A percentile compares a stretch with the other conserved stretches of the same genome.
These are phyloP conservation scores for Asterochloris sp. DNA, from an alignment of 139 green algal species.

Conservation along the genomic window DNA sequence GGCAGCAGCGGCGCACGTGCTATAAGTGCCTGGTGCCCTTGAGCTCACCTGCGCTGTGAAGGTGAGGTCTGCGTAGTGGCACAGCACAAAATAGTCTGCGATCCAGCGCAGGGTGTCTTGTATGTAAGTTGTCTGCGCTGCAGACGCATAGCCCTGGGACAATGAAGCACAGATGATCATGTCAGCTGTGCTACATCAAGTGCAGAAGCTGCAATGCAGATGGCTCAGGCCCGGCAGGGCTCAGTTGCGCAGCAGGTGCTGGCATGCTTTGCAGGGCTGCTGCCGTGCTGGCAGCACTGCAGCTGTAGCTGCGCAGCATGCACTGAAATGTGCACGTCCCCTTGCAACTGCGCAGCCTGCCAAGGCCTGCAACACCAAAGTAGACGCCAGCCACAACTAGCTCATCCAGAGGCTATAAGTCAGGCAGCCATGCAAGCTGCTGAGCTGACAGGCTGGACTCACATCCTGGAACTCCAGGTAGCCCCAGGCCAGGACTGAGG, in stretches of 20 bases:
- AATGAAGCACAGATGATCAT: too few species aligned
- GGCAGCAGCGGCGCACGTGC: too few species aligned
- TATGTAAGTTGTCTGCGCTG: slow-evolving; percentile 23
- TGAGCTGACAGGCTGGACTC: not conserved
- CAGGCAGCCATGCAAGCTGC: too few species aligned
- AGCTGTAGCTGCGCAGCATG: too few species aligned
- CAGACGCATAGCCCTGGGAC: slow-evolving; percentile 18
- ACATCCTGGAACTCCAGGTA: slow-evolving; percentile 50
- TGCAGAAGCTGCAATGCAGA: too few species aligned
- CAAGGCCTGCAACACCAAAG: not conserved
- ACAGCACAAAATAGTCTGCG: slow-evolving; percentile 52
- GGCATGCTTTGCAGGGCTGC: too few species aligned
- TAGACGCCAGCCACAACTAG: not conserved
- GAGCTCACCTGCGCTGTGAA: slow-evolving; percentile 28
- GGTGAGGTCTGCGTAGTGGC: slow-evolving; percentile 26
- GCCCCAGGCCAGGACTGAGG: slow-evolving; percentile 50
- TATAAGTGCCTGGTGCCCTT: not conserved
- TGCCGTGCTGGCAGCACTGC: too few species aligned
- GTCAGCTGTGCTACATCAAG: too few species aligned
- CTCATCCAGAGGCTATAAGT: too few species aligned
- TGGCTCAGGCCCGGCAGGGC: too few species aligned
- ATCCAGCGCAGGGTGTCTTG: slow-evolving; percentile 44
- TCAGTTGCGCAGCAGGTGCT: too few species aligned
- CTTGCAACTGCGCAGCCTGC: not conserved
- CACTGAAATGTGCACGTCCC: too few species aligned